These are phyloP conservation scores for Phytophthora boehmeriae DNA, from an alignment of 352 stramenopile species.

Conservation along the genomic window DNA sequence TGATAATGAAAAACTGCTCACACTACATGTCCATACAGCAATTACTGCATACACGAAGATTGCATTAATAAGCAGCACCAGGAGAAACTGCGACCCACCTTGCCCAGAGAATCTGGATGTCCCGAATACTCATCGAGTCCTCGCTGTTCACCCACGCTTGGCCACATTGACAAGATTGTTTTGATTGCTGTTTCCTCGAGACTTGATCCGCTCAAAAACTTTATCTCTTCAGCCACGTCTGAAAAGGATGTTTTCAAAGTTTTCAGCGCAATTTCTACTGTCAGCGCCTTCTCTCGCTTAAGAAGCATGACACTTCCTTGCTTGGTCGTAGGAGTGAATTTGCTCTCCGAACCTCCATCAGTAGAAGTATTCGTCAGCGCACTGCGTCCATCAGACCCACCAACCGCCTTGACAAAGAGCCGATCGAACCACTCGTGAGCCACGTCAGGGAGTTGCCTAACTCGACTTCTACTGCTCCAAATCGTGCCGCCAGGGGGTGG, in stretches of 20 bases:
- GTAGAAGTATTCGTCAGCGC: neutral
- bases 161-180: slow-evolving; percentile 40
- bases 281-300: slow-evolving; percentile 29
- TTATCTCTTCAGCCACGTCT: slow-evolving; percentile 27
- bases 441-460: neutral
- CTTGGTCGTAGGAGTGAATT: neutral
- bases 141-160: slow-evolving; percentile 27
- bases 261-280: slow-evolving; percentile 28
- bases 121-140: slow-evolving; percentile 28
- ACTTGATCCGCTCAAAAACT: slow-evolving; percentile 34
- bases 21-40: slow-evolving; percentile 24
- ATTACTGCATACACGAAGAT: too few relatives aligned
- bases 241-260: slow-evolving; percentile 20
- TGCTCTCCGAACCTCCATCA: neutral
- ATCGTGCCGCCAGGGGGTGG: neutral
- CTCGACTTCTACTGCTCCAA: neutral
- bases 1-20: slow-evolving; percentile 35
- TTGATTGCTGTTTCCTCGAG: slow-evolving; percentile 32
- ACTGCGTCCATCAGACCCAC: neutral
- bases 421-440: neutral
- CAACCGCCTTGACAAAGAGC: neutral
- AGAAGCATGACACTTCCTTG: slow-evolving; percentile 21
- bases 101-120: slow-evolving; percentile 19
- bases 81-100: slow-evolving; percentile 14
- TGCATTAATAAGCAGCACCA: neutral